These are phyloP conservation scores for Tilletia setariae DNA, from an alignment of 1,284 basidiomycete genomes.

Conservation along the genomic window DNA sequence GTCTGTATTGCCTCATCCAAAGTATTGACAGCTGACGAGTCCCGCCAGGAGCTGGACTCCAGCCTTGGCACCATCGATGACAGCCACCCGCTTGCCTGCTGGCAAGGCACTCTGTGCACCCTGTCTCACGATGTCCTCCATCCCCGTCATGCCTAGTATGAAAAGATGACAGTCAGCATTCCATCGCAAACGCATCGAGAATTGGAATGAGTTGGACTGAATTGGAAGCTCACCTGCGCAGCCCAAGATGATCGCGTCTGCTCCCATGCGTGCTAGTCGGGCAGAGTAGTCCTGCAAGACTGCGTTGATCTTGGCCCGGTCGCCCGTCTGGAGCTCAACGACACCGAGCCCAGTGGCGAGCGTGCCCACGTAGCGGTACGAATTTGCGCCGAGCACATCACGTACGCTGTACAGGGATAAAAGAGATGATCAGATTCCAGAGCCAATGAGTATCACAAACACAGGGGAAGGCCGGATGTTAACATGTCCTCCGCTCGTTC, in stretches of 20 bases:
- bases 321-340: conserved; percentile 29
- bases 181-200: neutral
- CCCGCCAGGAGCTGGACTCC: conserved; percentile 67
- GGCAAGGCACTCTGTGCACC: conserved; percentile 16
- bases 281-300: conserved; percentile 23
- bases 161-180: neutral
- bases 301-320: conserved; percentile 25
- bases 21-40: conserved; percentile 64
- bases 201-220: neutral
- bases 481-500: too few species aligned
- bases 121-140: conserved; percentile 30
- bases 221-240: conserved; percentile 30
- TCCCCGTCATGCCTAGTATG: conserved; percentile 31
- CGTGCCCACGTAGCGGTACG: conserved; percentile 32
- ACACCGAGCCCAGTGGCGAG: conserved; percentile 36
- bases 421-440: too few species aligned
- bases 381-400: conserved; percentile 29
- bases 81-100: conserved; percentile 40
- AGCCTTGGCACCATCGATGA: conserved; percentile 66
- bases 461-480: too few species aligned
- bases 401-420: conserved; percentile 20
- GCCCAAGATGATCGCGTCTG: conserved; percentile 41
- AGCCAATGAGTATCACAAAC: too few species aligned
- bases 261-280: conserved; percentile 26
- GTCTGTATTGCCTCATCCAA: neutral